Percentiles rank a stretch among this genome's conserved stretches.
phyloP scores from a whole-genome alignment of 2,329 filamentous ascomycete genomes.

The Pyricularia sp. region DNA sequence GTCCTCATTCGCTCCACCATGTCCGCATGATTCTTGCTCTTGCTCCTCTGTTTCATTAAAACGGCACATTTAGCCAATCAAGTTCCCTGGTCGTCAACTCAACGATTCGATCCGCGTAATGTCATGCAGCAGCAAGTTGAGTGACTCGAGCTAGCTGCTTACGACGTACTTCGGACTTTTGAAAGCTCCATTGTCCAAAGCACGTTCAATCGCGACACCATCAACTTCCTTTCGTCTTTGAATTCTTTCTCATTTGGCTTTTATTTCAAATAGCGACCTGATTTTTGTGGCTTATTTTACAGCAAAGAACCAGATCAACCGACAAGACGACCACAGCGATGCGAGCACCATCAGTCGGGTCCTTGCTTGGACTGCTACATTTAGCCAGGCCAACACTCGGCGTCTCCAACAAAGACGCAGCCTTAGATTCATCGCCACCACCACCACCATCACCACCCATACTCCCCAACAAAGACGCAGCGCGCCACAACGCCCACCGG shows the following conservation, averaged over 20 bases:
- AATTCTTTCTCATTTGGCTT: not conserved
- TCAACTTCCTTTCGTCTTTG: not conserved
- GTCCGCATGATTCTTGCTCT: too few species aligned
- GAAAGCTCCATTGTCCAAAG: not conserved
- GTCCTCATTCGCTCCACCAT: not conserved
- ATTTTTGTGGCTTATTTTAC: not conserved
- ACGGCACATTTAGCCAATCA: not conserved
- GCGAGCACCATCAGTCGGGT: not conserved
- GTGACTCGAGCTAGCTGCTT: not conserved
- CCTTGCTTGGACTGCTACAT: not conserved
- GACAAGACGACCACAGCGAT: not conserved
- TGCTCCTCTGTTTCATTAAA: not conserved
- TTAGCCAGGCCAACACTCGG: not conserved
- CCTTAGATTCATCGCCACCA: not conserved
- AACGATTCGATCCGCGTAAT: not conserved
- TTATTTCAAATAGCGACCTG: not conserved
- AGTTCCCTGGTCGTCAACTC: not conserved
- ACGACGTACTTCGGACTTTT: not conserved
- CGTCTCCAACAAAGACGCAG: too few species aligned
- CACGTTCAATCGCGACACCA: not conserved
- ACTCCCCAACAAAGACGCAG: conserved; percentile 22
- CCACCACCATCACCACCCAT: not conserved
- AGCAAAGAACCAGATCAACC: not conserved
- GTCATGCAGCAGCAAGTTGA: too few species aligned
- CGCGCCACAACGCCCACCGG: conserved; percentile 41